Evolutionary conservation across 1,284 basidiomycete genomes (phyloP).

Genomic region (Cutaneotrichosporon spelunceum): DNA sequence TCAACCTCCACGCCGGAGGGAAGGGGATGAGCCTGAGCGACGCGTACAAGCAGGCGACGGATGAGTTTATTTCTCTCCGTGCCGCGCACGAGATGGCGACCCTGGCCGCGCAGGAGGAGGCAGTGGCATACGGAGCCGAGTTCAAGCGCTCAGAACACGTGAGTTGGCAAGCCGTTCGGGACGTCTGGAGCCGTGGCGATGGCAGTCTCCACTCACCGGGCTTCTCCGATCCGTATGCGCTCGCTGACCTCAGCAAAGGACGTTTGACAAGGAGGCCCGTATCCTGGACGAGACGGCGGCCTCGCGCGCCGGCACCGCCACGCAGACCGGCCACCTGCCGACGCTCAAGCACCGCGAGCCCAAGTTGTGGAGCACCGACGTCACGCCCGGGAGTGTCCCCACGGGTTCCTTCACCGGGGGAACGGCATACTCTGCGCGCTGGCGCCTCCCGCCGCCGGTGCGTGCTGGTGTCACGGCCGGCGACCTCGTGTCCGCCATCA

Average conservation of each 20-base stretch:
- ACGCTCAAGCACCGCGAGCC: constrained; percentile 30
- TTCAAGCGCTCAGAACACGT: constrained; percentile 46
- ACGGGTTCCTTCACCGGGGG: constrained; percentile 38
- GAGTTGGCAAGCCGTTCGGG: constrained; percentile 19
- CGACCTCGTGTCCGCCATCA: constrained; percentile 24
- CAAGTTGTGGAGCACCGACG: constrained; percentile 33
- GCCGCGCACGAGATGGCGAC: constrained; percentile 77
- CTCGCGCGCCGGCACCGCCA: background rate
- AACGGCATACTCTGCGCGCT: constrained; percentile 37
- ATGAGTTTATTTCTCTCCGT: constrained; percentile 80
- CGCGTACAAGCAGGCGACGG: constrained; percentile 76
- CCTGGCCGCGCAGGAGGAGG: constrained; percentile 74
- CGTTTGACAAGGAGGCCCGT: constrained; percentile 33
- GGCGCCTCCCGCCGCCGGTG: constrained; percentile 36
- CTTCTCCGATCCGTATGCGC: too few relatives aligned
- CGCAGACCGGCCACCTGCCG: constrained; percentile 1
- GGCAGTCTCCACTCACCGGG: too few relatives aligned
- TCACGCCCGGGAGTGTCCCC: constrained; percentile 23
- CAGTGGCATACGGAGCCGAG: constrained; percentile 66
- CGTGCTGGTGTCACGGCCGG: constrained; percentile 10
- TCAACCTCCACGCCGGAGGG: constrained; percentile 68
- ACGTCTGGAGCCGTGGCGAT: background rate
- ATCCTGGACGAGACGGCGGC: constrained; percentile 20
- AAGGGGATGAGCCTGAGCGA: constrained; percentile 68
- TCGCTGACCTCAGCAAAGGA: constrained; percentile 30